Conservation (phyloP, 345 rosid genomes). For the Gossypium turneri region DNA sequence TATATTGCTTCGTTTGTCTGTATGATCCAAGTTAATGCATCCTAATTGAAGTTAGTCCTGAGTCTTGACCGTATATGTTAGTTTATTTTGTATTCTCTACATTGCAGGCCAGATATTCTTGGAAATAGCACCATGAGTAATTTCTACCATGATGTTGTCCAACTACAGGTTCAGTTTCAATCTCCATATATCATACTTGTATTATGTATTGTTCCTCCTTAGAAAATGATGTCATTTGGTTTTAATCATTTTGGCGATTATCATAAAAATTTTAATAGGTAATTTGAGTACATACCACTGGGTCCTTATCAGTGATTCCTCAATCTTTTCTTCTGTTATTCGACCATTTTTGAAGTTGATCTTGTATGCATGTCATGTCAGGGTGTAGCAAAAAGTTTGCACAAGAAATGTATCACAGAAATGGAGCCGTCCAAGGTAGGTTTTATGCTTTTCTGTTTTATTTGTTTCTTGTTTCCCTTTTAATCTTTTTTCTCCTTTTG, state of each 20-base stretch:
- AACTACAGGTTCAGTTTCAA: constrained; percentile 55
- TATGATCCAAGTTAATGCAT: neutral
- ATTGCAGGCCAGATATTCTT: constrained; percentile 63
- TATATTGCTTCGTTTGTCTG: neutral
- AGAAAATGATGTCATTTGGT: neutral
- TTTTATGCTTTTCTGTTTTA: constrained; percentile 14
- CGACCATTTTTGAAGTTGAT: neutral
- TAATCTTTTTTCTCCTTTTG: neutral
- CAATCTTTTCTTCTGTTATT: neutral
- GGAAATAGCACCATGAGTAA: constrained; percentile 57
- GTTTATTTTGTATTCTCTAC: constrained; percentile 12
- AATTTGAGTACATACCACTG: neutral
- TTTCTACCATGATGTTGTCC: constrained; percentile 60
- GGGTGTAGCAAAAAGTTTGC: constrained; percentile 60
- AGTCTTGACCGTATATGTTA: neutral
- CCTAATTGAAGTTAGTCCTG: neutral
- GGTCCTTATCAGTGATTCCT: neutral
- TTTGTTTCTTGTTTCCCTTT: constrained; percentile 3
- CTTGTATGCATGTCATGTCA: constrained; percentile 19
- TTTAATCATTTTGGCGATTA: neutral
- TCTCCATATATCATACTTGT: neutral
- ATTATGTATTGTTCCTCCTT: neutral
- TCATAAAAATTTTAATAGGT: neutral
- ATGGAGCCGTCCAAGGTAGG: constrained; percentile 44
- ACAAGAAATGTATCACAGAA: constrained; percentile 38